Conservation (phyloP, 768 basidiomycete genomes). For the Baorangia bicolor region DNA sequence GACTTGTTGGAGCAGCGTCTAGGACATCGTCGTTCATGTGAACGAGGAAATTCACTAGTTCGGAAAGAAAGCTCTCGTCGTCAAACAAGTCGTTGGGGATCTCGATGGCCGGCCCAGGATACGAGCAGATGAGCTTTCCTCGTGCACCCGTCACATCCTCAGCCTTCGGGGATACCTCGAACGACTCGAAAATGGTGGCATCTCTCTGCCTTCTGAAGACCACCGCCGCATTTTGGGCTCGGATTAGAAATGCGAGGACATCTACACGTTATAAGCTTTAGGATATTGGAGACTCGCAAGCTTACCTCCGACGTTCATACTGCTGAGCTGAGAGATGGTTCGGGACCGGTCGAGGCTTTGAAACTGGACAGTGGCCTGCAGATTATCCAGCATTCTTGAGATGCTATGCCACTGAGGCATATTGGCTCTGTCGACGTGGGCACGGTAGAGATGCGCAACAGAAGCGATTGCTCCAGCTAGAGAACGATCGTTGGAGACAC, state of each 20-base stretch:
- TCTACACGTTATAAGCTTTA: conserved; percentile 27
- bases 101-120: conserved; percentile 44
- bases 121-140: conserved; percentile 47
- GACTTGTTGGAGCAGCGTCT: conserved; percentile 35
- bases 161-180: conserved; percentile 43
- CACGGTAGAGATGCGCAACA: conserved; percentile 19
- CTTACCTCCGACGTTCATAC: conserved; percentile 23
- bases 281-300: background rate
- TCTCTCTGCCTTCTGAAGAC: conserved; percentile 35
- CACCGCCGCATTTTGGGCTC: conserved; percentile 49
- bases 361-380: conserved; percentile 6
- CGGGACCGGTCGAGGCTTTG: conserved; percentile 2
- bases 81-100: conserved; percentile 32
- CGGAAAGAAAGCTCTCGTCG: conserved; percentile 29
- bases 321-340: conserved; percentile 14
- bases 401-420: conserved; percentile 32
- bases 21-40: conserved; percentile 34
- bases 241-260: conserved; percentile 37
- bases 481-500: conserved; percentile 22
- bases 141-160: conserved; percentile 35
- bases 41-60: conserved; percentile 40
- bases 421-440: background rate
- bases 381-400: conserved; percentile 31
- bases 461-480: conserved; percentile 24
- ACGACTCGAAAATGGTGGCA: conserved; percentile 41